phyloP scores from a whole-genome alignment of 2,329 filamentous ascomycete species.

The Macroventuria anomochaeta region DNA sequence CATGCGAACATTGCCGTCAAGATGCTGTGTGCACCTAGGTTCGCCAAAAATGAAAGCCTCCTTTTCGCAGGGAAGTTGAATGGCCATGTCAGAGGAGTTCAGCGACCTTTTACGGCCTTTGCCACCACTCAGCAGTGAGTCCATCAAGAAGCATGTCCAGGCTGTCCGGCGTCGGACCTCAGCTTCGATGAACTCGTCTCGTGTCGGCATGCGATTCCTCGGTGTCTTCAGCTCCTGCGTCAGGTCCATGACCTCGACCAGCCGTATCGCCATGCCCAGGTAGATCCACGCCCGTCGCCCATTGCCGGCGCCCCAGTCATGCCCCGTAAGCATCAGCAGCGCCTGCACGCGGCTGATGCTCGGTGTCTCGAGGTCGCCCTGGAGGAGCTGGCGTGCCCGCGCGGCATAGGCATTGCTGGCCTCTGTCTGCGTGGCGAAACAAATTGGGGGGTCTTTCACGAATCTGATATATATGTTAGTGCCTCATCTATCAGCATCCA shows the following conservation, averaged over 20 bases:
- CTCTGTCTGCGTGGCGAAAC: conserved; percentile 47
- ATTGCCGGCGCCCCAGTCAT: conserved; percentile 56
- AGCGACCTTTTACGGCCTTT: conserved; percentile 50
- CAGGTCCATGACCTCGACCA: conserved; percentile 51
- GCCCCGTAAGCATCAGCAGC: conserved; percentile 53
- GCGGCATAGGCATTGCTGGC: conserved; percentile 52
- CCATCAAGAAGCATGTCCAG: conserved; percentile 54
- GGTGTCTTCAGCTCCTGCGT: conserved; percentile 46
- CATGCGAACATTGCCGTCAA: conserved; percentile 42
- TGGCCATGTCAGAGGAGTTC: conserved; percentile 44
- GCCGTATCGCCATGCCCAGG: conserved; percentile 51
- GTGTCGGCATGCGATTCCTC: conserved; percentile 40
- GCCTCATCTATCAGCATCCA: neutral
- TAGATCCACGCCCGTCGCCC: conserved; percentile 51
- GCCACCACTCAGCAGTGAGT: conserved; percentile 51
- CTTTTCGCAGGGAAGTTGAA: conserved; percentile 50
- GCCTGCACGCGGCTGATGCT: conserved; percentile 50
- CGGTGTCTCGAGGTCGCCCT: conserved; percentile 49
- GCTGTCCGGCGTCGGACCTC: conserved; percentile 50
- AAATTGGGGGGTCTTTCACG: conserved; percentile 45
- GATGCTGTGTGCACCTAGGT: conserved; percentile 43
- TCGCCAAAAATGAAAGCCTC: conserved; percentile 51
- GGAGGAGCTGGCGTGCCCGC: conserved; percentile 50
- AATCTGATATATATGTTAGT: conserved; percentile 35
- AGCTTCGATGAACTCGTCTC: conserved; percentile 51